Evolutionary conservation across 2,329 filamentous ascomycete species (phyloP).

Genomic region (Karstenula rhodostoma): DNA sequence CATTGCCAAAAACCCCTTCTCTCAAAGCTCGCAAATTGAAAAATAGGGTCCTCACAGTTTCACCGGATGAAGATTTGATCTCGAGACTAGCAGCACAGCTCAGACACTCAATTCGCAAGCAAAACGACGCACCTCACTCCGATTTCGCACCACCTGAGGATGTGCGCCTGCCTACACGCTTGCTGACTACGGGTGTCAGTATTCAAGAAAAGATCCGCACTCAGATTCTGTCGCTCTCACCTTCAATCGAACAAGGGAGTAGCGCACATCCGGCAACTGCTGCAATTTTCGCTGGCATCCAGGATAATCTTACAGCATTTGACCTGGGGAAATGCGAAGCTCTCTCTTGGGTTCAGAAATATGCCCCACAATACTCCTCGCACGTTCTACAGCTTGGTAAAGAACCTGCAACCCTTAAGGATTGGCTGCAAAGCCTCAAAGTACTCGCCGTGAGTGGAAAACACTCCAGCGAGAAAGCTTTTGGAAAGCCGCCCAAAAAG

Average conservation of each 20-base stretch:
- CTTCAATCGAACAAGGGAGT: not conserved
- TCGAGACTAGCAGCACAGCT: constrained; percentile 31
- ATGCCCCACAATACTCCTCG: constrained; percentile 72
- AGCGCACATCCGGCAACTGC: constrained; percentile 65
- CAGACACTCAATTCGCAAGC: constrained; percentile 10
- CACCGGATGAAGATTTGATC: constrained; percentile 38
- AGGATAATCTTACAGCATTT: constrained; percentile 74
- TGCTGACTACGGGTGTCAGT: constrained; percentile 48
- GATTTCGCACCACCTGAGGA: constrained; percentile 31
- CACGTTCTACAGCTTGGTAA: constrained; percentile 79
- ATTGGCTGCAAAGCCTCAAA: constrained; percentile 81
- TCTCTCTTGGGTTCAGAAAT: constrained; percentile 81
- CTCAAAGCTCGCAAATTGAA: constrained; percentile 50
- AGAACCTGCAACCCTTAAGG: constrained; percentile 74
- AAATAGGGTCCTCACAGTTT: constrained; percentile 39
- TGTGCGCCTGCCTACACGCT: constrained; percentile 45
- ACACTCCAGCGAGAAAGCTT: constrained; percentile 41
- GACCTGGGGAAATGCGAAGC: constrained; percentile 80
- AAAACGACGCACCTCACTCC: not conserved
- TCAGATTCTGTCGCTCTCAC: constrained; percentile 23
- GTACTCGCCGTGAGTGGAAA: constrained; percentile 77
- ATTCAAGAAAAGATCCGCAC: constrained; percentile 50
- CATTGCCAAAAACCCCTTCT: not conserved
- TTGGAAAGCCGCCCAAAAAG: constrained; percentile 60
- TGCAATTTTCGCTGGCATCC: constrained; percentile 67